Conservation (phyloP, 176 grass and related monocot species). For the Thalia dealbata region DNA sequence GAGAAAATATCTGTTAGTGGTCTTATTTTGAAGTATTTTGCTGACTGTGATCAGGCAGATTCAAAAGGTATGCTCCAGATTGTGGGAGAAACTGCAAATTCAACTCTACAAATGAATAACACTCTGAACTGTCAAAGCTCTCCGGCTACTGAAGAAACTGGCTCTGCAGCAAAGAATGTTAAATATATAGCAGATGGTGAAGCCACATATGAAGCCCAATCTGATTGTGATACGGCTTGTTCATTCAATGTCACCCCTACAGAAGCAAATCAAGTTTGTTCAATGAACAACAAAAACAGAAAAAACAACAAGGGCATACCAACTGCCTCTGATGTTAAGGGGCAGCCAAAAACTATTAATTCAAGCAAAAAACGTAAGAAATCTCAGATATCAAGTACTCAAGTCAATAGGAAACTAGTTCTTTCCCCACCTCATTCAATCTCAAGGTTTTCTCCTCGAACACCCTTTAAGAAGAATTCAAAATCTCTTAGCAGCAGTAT, state of each 20-base stretch:
- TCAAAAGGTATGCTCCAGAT: background rate
- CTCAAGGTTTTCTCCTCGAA: background rate
- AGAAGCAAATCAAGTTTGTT: background rate
- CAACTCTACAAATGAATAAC: background rate
- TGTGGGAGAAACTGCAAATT: background rate
- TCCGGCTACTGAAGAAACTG: background rate
- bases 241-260: constrained; percentile 2
- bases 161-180: background rate
- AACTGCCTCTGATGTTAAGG: background rate
- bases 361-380: background rate
- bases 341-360: background rate
- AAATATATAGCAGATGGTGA: background rate
- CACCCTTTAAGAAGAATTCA: background rate
- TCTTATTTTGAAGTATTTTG: constrained; percentile 15
- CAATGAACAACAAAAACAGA: background rate
- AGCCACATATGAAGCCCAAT: background rate
- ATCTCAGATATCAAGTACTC: background rate
- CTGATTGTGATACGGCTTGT: constrained; percentile 5
- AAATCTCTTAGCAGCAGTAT: background rate
- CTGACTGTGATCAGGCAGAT: constrained; percentile 2
- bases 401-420: background rate
- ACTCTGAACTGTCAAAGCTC: background rate
- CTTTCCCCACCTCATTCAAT: background rate
- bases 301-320: background rate
- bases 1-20: constrained; percentile 11